Percentiles rank a stretch among this genome's conserved stretches.
Evolutionary conservation across 1,284 basidiomycete genomes (phyloP).

Genomic region (Pseudozyma thailandica): DNA sequence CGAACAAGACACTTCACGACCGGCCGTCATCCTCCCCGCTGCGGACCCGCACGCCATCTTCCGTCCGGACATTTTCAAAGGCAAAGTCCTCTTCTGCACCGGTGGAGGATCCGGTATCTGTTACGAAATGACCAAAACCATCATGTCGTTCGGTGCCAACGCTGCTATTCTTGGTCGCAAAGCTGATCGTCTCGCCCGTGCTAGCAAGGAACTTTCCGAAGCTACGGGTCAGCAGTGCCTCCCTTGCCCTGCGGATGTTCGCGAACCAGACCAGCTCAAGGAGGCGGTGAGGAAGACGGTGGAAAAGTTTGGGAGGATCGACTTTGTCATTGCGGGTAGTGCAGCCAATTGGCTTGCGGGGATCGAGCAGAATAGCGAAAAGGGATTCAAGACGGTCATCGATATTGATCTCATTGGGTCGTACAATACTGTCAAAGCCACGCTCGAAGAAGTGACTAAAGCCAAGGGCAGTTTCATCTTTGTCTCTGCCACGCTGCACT

Average conservation of each 20-base stretch:
- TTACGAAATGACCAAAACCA: slow-evolving; percentile 77
- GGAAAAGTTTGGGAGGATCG: slow-evolving; percentile 83
- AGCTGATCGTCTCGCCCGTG: slow-evolving; percentile 79
- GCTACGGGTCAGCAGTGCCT: slow-evolving; percentile 78
- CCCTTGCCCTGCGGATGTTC: slow-evolving; percentile 82
- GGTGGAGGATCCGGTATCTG: slow-evolving; percentile 78
- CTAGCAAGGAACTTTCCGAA: slow-evolving; percentile 79
- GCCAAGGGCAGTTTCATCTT: slow-evolving; percentile 82
- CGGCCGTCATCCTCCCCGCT: slow-evolving; percentile 30
- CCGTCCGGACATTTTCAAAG: slow-evolving; percentile 83
- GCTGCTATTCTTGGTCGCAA: slow-evolving; percentile 87
- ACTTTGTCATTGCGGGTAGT: slow-evolving; percentile 91
- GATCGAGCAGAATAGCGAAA: slow-evolving; percentile 63
- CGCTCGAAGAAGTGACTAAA: slow-evolving; percentile 57
- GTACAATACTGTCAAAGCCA: slow-evolving; percentile 81
- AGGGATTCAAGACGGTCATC: slow-evolving; percentile 84
- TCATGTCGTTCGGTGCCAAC: slow-evolving; percentile 85
- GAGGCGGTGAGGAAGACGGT: slow-evolving; percentile 81
- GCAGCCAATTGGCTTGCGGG: slow-evolving; percentile 68
- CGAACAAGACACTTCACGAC: slow-evolving; percentile 21
- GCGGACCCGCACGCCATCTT: slow-evolving; percentile 70
- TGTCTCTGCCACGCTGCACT: slow-evolving; percentile 90
- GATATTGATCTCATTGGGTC: slow-evolving; percentile 94
- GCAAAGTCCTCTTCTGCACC: slow-evolving; percentile 93
- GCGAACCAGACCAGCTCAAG: slow-evolving; percentile 78